Percentiles rank a stretch among this genome's conserved stretches.
phyloP scores from a whole-genome alignment of 495 filamentous ascomycete species.

The Massariosphaeria phaeospora region DNA sequence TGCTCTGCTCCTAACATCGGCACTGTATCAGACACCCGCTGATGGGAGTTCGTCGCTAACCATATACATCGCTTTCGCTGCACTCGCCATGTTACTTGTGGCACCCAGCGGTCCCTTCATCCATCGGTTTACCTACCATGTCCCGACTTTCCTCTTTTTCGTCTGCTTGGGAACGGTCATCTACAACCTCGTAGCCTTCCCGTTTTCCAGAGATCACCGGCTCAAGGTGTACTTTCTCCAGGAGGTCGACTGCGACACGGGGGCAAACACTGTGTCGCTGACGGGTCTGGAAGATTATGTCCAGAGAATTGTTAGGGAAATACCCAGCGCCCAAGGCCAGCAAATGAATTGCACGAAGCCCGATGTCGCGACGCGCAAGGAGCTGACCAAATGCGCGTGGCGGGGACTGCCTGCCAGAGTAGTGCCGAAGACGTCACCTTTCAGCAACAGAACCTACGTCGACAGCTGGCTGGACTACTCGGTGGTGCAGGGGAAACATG shows the following conservation, averaged over 20 bases:
- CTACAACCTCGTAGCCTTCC: conserved; percentile 85
- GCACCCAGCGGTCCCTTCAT: conserved; percentile 76
- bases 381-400: conserved; percentile 65
- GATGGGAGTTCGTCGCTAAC: conserved; percentile 44
- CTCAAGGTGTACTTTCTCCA: conserved; percentile 88
- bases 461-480: conserved; percentile 58
- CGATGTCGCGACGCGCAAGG: conserved; percentile 35
- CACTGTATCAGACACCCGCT: conserved; percentile 71
- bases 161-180: conserved; percentile 72
- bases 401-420: conserved; percentile 47
- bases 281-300: conserved; percentile 70
- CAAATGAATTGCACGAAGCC: conserved; percentile 49
- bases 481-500: conserved; percentile 44
- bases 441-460: conserved; percentile 24
- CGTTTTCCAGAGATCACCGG: conserved; percentile 71
- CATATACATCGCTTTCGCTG: conserved; percentile 65
- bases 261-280: conserved; percentile 62
- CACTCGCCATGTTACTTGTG: conserved; percentile 66
- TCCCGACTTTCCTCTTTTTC: conserved; percentile 70
- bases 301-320: conserved; percentile 54
- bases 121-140: conserved; percentile 77
- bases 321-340: conserved; percentile 68
- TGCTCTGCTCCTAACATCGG: conserved; percentile 65
- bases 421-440: conserved; percentile 40
- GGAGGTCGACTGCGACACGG: conserved; percentile 69